Evolutionary conservation across 2,329 filamentous ascomycete genomes (phyloP).

Genomic region (Nemania abortiva): DNA sequence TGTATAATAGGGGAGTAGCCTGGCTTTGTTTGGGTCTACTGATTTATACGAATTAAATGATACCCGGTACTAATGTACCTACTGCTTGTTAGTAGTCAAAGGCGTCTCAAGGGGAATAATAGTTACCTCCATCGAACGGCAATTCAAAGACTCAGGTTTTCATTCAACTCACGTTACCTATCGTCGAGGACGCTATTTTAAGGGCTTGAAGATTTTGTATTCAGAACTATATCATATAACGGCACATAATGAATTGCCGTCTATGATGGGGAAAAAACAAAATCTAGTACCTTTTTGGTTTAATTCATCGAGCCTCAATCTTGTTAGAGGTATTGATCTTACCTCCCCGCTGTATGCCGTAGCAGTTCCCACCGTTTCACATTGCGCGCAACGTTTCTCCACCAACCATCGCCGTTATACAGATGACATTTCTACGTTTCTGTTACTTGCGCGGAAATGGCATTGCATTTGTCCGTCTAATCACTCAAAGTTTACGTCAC

Average conservation of each 20-base stretch:
- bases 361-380: background rate
- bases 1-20: background rate
- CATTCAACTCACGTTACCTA: background rate
- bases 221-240: background rate
- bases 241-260: background rate
- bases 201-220: background rate
- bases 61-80: constrained; percentile 21
- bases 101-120: background rate
- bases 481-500: background rate
- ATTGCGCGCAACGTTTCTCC: constrained; percentile 31
- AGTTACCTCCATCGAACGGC: background rate
- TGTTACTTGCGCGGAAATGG: constrained; percentile 25
- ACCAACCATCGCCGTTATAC: constrained; percentile 34
- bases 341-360: no score
- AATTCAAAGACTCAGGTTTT: background rate
- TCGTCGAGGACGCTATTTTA: background rate
- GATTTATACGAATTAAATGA: constrained; percentile 26
- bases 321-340: no score
- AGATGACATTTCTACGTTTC: background rate
- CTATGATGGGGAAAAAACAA: no score
- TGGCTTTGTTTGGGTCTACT: background rate
- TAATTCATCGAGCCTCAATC: no score
- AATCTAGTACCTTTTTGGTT: background rate
- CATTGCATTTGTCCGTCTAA: constrained; percentile 36
- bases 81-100: background rate